Base-by-base conservation (phyloP, 768 basidiomycete species). In the Lactifluus subvellereus region DNA sequence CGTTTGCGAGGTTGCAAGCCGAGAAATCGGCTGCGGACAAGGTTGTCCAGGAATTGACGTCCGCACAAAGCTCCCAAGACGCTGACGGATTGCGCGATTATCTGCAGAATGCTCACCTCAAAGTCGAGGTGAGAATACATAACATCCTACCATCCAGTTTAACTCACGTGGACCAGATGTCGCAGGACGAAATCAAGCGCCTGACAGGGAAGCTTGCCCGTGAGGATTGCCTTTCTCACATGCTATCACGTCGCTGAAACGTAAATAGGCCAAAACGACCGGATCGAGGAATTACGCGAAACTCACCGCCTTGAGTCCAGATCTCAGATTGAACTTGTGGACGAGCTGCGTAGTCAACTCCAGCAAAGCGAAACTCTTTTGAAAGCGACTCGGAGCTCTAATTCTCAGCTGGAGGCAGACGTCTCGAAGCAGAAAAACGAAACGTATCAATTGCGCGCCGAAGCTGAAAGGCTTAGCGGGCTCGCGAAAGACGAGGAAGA, bases 401-500 rank as follows among this genome's bases (percentile, higher is more conserved):
- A 77, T 22, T 67, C 79, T 6, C 75, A 78, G n/a, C 75, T 75
- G 9, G 82, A 86, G 64, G 81, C 80, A 38, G 78, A 80, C 14
- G 69, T 76, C 5, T 72, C 77, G 1, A 83, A 79, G 59, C 82
- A 79, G 47, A 80, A 82, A 57, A 73, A 75, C 0, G 85, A 89
- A 45, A 74, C 87, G 0, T 79, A 81, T 2, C 80, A 78, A 18
- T 75, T 94, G n/a, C 78, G 79, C 52, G 73, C 78, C 18, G 91
- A 97, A 60, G 73, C 87, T 1, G 80, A 85, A 52, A 82, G 81
- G 50, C 75, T 81, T 3, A 86, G 84, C 66, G 77, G 76, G 20
- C 59, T 78, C 10, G 87, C 85, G 6, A 97, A 91, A 72, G 95
- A 98, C 64, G 97, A 98, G 71, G 97, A 98, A 73, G 97, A 99